Percentiles rank a stretch among this genome's conserved stretches.
These are phyloP conservation scores for Triadica sebifera DNA, from an alignment of 345 rosid species.

Conservation along the genomic window DNA sequence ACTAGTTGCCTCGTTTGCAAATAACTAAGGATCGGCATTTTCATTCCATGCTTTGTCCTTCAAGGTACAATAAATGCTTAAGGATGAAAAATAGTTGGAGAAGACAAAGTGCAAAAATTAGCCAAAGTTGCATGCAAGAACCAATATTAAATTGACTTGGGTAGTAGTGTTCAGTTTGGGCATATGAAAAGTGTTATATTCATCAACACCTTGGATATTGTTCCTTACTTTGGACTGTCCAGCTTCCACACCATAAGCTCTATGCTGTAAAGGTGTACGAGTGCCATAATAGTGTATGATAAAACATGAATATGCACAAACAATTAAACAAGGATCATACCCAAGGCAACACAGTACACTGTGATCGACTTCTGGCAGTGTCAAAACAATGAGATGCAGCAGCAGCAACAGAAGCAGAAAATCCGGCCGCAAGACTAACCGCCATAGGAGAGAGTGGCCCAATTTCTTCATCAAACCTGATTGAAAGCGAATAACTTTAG, in stretches of 20 bases:
- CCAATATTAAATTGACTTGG: not conserved
- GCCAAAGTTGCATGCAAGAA: not conserved
- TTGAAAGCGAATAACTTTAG: slow-evolving; percentile 17
- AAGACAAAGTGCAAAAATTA: not conserved
- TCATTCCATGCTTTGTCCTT: not conserved
- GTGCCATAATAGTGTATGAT: not conserved
- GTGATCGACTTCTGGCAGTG: slow-evolving; percentile 80
- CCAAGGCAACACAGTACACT: slow-evolving; percentile 83
- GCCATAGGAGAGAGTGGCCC: slow-evolving; percentile 70
- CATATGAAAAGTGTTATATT: no score
- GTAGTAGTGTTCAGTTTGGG: no score
- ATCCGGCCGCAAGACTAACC: slow-evolving; percentile 72
- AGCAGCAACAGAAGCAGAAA: slow-evolving; percentile 80
- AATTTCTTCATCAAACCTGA: slow-evolving; percentile 69
- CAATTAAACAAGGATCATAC: slow-evolving; percentile 25
- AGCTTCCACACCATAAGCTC: not conserved
- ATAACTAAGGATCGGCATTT: no score
- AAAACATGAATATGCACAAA: not conserved
- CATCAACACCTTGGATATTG: not conserved
- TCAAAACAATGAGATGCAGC: slow-evolving; percentile 93
- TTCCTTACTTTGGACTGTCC: slow-evolving; percentile 7
- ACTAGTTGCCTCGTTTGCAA: no score
- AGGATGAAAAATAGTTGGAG: not conserved
- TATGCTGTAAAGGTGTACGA: not conserved
- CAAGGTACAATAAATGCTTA: not conserved